Conservation (phyloP, 2,329 filamentous ascomycete species). For the Pseudocercospora pini-densiflorae region DNA sequence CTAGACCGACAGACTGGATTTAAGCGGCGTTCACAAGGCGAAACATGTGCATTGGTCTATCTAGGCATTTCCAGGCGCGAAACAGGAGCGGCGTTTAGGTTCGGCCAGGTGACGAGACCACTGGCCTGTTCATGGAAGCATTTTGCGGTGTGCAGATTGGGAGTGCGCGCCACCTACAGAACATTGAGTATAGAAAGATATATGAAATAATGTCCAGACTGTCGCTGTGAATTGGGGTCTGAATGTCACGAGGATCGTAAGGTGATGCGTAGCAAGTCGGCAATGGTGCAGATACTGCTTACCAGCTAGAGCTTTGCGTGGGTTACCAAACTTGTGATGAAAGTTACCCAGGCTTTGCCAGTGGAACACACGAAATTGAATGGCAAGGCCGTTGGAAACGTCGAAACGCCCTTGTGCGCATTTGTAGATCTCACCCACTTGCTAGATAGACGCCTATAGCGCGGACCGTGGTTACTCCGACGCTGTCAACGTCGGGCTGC, state of each 20-base stretch:
- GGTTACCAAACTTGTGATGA: not conserved
- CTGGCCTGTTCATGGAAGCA: not conserved
- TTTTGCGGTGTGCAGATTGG: not conserved
- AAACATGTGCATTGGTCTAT: not conserved
- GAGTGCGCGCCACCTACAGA: not conserved
- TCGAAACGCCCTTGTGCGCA: not conserved
- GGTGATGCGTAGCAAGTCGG: not conserved
- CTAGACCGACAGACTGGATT: slow-evolving; percentile 38
- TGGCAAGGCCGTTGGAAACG: not conserved
- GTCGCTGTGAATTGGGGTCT: not conserved
- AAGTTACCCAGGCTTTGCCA: not conserved
- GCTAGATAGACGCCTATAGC: slow-evolving; percentile 5
- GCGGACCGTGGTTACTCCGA: not conserved
- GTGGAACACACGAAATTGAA: not conserved
- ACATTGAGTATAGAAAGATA: not conserved
- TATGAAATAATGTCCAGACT: not conserved
- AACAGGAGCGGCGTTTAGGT: not conserved
- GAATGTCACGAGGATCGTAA: not conserved
- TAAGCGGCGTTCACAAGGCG: not conserved
- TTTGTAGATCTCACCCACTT: slow-evolving; percentile 3
- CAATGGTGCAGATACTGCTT: not conserved
- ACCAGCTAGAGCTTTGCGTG: not conserved
- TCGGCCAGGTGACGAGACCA: not conserved
- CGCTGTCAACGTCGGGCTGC: not conserved
- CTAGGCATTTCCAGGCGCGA: slow-evolving; percentile 3